Evolutionary conservation across 208 protist species (phyloP).

Genomic region (Plasmodiophora brassicae): DNA sequence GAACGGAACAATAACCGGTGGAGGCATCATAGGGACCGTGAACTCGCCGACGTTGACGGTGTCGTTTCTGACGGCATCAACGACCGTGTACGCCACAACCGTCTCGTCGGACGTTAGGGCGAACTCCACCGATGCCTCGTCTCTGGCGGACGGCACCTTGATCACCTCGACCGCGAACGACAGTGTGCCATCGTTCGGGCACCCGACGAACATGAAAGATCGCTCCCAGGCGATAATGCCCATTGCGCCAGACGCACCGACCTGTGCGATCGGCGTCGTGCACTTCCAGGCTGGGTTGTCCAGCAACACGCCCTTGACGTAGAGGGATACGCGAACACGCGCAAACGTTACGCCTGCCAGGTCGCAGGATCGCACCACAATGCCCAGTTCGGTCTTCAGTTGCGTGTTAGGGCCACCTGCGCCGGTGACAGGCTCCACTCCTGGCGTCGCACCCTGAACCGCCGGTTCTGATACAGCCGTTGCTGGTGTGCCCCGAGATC

Average conservation of each 20-base stretch:
- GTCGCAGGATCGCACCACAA: background rate
- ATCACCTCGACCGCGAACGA: background rate
- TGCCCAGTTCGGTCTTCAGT: background rate
- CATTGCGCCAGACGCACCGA: background rate
- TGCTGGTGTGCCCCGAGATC: too few species aligned
- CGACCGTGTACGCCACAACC: background rate
- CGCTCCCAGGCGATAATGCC: background rate
- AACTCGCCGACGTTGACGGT: too few species aligned
- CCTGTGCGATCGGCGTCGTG: background rate
- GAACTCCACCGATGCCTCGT: background rate
- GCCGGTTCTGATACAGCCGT: too few species aligned
- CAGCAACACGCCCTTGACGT: too few species aligned
- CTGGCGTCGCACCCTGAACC: too few species aligned
- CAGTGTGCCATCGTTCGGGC: background rate
- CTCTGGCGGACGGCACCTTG: background rate
- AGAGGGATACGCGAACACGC: background rate
- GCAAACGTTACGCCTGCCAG: background rate
- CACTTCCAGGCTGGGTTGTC: background rate
- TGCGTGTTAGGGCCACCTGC: too few species aligned
- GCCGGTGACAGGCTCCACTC: too few species aligned
- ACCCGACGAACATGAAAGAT: background rate
- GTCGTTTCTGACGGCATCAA: background rate
- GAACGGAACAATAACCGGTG: too few species aligned
- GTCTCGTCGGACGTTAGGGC: background rate
- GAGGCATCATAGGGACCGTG: too few species aligned